Base-by-base conservation (phyloP, 441 rosid genomes). In the Croton setiger region DNA sequence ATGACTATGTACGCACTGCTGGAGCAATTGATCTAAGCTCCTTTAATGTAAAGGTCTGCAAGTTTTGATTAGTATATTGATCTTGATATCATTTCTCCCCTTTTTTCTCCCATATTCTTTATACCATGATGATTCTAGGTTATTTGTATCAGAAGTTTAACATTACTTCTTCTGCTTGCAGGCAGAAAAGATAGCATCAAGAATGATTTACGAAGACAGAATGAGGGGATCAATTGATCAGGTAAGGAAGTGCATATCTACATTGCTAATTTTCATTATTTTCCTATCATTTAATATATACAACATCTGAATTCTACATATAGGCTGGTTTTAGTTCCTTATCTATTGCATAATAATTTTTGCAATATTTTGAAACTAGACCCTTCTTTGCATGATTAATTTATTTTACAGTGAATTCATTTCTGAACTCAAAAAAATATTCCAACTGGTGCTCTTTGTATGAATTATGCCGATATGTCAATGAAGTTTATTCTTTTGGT, bases 151-250 rank as follows among this genome's bases (percentile, higher is more conserved):
- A 2, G 43, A 63, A n/a, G 14, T 10, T 7, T 63, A 43, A 43
- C 21, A 23, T 37, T 47, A 13, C 2, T 44, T 5, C 21, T 66
- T 55, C 64, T 64, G 54, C 51, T 64, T 73, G 43, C 83, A 90
- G 98, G 99, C 99, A 52, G 98, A 93, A 87, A 96, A 96, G 93
- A 96, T 93, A 77, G 97, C 99, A 63, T 90, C 98, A 71, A 88
- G 91, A 78, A 96, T 96, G 98, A 96, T 96, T 73, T 84, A 77
- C 10, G 96, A 96, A 78, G 99, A 96, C 73, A 86, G 97, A 81
- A 96, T 96, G 99, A 93, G 90, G 78, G 98, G 99, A 69, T 93
- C 97, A 9, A 93, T 96, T 67, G 99, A 96, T 80, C 99, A 96
- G 98, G 98, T 87, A 72, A 58, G 78, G 36, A 53, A 57, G 54